Percentiles rank a stretch among this genome's conserved stretches.
Evolutionary conservation across 1,139 yeast species (phyloP).

Genomic region (Debaryomycetaceae sp.): DNA sequence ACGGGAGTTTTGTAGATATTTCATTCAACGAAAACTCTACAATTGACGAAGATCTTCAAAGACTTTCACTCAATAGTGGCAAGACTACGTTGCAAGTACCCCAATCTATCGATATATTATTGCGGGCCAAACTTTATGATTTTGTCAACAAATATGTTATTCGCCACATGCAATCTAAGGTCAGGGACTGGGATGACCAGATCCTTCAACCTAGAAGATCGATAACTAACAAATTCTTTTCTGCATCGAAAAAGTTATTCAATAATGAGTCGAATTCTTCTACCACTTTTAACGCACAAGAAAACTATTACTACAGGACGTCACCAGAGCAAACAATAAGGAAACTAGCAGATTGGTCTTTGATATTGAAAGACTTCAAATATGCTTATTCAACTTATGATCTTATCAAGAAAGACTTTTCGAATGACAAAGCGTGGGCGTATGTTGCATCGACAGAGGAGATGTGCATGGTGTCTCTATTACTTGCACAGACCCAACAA

Average conservation of each 20-base stretch:
- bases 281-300: constrained; percentile 36
- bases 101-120: constrained; percentile 31
- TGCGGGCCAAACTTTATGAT: constrained; percentile 48
- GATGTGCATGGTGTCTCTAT: constrained; percentile 72
- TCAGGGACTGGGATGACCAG: constrained; percentile 77
- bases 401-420: constrained; percentile 71
- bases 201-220: constrained; percentile 66
- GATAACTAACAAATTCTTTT: constrained; percentile 69
- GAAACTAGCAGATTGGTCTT: constrained; percentile 87
- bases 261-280: constrained; percentile 21
- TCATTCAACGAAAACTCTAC: constrained; percentile 40
- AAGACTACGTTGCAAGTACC: constrained; percentile 25
- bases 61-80: constrained; percentile 26
- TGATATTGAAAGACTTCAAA: constrained; percentile 83
- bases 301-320: constrained; percentile 53
- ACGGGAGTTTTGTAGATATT: constrained; percentile 13
- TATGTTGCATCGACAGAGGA: constrained; percentile 85
- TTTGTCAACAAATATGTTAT: constrained; percentile 55
- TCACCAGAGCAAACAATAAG: constrained; percentile 75
- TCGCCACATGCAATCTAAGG: constrained; percentile 76
- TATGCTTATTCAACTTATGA: constrained; percentile 86
- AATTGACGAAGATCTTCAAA: constrained; percentile 52
- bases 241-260: constrained; percentile 60
- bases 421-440: constrained; percentile 76
- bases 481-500: constrained; percentile 61